phyloP scores from a whole-genome alignment of 768 basidiomycete species.

The Amanita jacksonii region DNA sequence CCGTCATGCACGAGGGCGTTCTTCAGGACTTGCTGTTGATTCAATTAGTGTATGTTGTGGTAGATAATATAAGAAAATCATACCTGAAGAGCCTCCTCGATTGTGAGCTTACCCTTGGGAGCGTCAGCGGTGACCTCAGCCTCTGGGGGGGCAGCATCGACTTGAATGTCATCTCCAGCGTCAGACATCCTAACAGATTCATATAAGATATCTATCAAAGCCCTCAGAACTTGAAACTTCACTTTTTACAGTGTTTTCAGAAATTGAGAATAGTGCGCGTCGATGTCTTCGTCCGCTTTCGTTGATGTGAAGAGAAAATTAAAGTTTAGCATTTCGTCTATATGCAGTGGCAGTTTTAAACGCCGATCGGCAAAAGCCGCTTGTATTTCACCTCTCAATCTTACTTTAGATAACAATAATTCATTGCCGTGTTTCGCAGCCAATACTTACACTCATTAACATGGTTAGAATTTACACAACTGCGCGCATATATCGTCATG shows the following conservation, averaged over 20 bases:
- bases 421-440: too few species aligned
- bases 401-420: too few species aligned
- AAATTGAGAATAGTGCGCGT: neutral
- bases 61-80: conserved; percentile 8
- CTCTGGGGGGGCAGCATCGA: conserved; percentile 54
- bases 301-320: conserved; percentile 70
- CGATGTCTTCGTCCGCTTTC: conserved; percentile 93
- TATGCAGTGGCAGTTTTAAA: conserved; percentile 29
- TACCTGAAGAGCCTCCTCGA: conserved; percentile 92
- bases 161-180: conserved; percentile 92
- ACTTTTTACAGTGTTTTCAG: neutral
- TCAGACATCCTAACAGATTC: conserved; percentile 69
- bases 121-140: conserved; percentile 83
- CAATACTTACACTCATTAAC: neutral
- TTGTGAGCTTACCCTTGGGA: conserved; percentile 90
- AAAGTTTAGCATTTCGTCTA: conserved; percentile 29
- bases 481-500: neutral
- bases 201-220: neutral
- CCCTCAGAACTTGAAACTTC: conserved; percentile 23
- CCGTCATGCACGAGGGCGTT: conserved; percentile 97
- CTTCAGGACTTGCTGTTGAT: conserved; percentile 88
- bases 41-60: neutral
- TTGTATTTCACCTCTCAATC: neutral
- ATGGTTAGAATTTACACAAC: conserved; percentile 21
- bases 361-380: conserved; percentile 47